Base-by-base conservation (phyloP, 2,329 filamentous ascomycete genomes). In the Chaetothyriales sp. region DNA sequence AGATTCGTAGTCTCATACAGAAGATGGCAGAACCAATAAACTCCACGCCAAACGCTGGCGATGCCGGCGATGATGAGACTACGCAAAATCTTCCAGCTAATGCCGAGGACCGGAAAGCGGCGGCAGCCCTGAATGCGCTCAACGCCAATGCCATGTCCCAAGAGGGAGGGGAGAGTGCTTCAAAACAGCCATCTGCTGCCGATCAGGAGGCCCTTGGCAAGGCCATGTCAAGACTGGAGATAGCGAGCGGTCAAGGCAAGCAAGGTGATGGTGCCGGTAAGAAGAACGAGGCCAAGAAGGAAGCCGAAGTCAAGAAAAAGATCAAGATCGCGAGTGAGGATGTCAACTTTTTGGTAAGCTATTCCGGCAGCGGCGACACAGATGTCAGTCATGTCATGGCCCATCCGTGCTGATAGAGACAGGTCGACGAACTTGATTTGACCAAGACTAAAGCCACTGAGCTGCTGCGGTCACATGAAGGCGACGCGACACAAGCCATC, bases 41-140 rank as follows among this genome's bases (percentile, higher is more conserved):
- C 22, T 65, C 70, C 19, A 65, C 66, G 26, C 61, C 63, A 32
- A 59, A 64, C 28, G 66, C 65, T 45, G 62, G 62, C 32, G 63
- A 66, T 25, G 58, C 65, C 18, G 54, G 55, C 28, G 62, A 66
- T 28, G 63, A 64, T 39, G 49, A 59, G 47, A 53, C 52, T 28
- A 54, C 60, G 25, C 54, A 54, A 15, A 58, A 59, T 39, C 61
- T 66, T 44, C 68, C 70, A 43, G 62, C 65, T 36, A 70, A 69
- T 54, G 70, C 70, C 26, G 71, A 73, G 64, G 71, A 73, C 60
- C 71, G 71, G 59, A 73, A 72, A 61, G 70, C 71, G 9, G 71
- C 71, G 18, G 71, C 70, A 12, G 71, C 71, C 7, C 69, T 74
- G 47, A 71, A 69, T 53, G 65, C 71, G 36, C 66, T 74, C 39